Percentiles rank a stretch among this genome's conserved stretches.
Evolutionary conservation across 768 basidiomycete genomes (phyloP).

Genomic region (Tubosaeta brunneosetosa): DNA sequence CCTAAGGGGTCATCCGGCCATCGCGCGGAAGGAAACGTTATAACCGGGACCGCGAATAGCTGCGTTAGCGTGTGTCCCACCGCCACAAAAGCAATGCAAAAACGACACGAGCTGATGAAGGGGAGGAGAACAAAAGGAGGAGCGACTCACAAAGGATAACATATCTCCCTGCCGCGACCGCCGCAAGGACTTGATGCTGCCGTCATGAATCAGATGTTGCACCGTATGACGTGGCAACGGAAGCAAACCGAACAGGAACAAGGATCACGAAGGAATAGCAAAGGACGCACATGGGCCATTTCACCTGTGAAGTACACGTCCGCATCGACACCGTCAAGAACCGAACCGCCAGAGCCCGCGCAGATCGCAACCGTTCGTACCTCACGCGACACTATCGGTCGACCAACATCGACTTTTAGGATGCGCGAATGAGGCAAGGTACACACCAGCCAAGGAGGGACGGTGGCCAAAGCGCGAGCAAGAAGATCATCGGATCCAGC

Average conservation of each 20-base stretch:
- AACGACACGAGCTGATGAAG: background rate
- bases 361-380: slow-evolving; percentile 77
- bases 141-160: slow-evolving; percentile 74
- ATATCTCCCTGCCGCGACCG: slow-evolving; percentile 68
- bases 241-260: background rate
- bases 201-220: slow-evolving; percentile 4
- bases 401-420: slow-evolving; percentile 62
- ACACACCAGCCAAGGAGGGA: slow-evolving; percentile 9
- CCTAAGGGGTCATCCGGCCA: slow-evolving; percentile 40
- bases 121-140: background rate
- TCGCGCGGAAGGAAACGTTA: slow-evolving; percentile 7
- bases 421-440: slow-evolving; percentile 5
- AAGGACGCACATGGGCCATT: slow-evolving; percentile 71
- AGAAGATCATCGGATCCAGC: slow-evolving; percentile 17
- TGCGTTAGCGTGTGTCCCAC: slow-evolving; percentile 5
- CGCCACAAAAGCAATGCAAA: slow-evolving; percentile 11
- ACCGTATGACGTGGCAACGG: slow-evolving; percentile 10
- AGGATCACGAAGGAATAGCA: slow-evolving; percentile 9
- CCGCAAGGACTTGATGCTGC: slow-evolving; percentile 85
- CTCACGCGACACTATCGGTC: slow-evolving; percentile 32
- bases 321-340: slow-evolving; percentile 66
- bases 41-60: slow-evolving; percentile 13
- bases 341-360: slow-evolving; percentile 82
- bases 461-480: slow-evolving; percentile 13
- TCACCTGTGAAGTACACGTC: slow-evolving; percentile 93